Percentiles rank a stretch among this genome's conserved stretches.
These are phyloP conservation scores for Collariella sp. DNA, from an alignment of 495 filamentous ascomycete genomes.

Conservation along the genomic window DNA sequence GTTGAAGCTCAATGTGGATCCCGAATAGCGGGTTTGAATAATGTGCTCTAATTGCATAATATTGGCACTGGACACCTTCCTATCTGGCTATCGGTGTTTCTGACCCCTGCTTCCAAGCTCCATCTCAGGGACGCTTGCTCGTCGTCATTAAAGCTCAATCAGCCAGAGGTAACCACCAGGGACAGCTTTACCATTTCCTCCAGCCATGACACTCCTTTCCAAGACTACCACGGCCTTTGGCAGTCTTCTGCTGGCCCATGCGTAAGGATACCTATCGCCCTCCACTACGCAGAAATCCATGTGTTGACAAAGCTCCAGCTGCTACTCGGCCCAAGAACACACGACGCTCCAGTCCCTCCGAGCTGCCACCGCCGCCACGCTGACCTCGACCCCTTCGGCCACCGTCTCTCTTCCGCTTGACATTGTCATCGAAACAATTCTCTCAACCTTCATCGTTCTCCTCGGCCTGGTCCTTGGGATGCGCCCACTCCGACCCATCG, in stretches of 20 bases:
- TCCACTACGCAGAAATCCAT: not conserved
- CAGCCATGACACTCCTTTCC: constrained; percentile 56
- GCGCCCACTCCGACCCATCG: constrained; percentile 63
- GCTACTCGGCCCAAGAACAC: constrained; percentile 82
- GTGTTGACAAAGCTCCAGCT: constrained; percentile 38
- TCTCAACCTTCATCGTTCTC: constrained; percentile 61
- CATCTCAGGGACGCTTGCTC: not conserved
- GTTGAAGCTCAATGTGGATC: too few species aligned
- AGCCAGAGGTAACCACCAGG: not conserved
- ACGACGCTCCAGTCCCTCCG: constrained; percentile 56
- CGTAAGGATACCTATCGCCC: constrained; percentile 47
- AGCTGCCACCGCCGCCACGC: constrained; percentile 42
- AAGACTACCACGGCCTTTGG: constrained; percentile 56
- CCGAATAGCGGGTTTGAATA: too few species aligned
- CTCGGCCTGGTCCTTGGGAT: constrained; percentile 62
- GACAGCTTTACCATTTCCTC: not conserved
- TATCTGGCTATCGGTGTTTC: too few species aligned
- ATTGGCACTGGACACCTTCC: too few species aligned
- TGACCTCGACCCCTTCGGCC: constrained; percentile 27
- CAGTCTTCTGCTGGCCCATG: constrained; percentile 59
- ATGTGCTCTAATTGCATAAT: too few species aligned
- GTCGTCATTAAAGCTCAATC: not conserved
- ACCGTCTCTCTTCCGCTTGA: constrained; percentile 56
- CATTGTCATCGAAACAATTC: constrained; percentile 64
- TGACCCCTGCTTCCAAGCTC: not conserved